phyloP scores from a whole-genome alignment of 164 flowering plant genomes.

The Pachysandra terminalis region DNA sequence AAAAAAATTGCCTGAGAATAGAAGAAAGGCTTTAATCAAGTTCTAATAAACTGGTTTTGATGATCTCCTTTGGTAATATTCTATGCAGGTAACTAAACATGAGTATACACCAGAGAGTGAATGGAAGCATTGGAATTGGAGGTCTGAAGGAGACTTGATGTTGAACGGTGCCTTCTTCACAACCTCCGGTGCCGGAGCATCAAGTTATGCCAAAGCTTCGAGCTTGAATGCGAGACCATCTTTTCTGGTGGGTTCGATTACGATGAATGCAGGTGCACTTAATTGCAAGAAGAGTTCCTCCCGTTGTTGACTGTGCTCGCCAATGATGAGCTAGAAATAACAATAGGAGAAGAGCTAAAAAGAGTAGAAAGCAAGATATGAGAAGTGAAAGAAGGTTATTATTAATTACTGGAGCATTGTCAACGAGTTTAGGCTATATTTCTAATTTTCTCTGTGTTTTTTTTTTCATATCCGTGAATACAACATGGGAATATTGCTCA shows the following conservation, averaged over 20 bases:
- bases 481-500: too few species aligned
- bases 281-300: slow-evolving; percentile 58
- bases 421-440: background rate
- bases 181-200: slow-evolving; percentile 55
- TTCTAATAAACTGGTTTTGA: too few species aligned
- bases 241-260: slow-evolving; percentile 44
- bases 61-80: too few species aligned
- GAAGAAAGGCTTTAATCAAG: too few species aligned
- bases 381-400: background rate
- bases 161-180: slow-evolving; percentile 77
- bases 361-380: background rate
- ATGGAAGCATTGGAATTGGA: slow-evolving; percentile 82
- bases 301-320: slow-evolving; percentile 33
- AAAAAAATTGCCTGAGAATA: too few species aligned
- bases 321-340: too few species aligned
- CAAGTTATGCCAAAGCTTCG: slow-evolving; percentile 66
- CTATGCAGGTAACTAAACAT: slow-evolving; percentile 62
- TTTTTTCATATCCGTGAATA: background rate
- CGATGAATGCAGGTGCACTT: slow-evolving; percentile 51
- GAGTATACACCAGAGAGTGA: slow-evolving; percentile 48
- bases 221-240: slow-evolving; percentile 66
- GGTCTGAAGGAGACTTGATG: slow-evolving; percentile 68
- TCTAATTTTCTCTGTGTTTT: background rate
- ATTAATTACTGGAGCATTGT: background rate
- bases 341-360: background rate